Conservation (phyloP, 2,329 filamentous ascomycete species). For the Epichloe sibirici region DNA sequence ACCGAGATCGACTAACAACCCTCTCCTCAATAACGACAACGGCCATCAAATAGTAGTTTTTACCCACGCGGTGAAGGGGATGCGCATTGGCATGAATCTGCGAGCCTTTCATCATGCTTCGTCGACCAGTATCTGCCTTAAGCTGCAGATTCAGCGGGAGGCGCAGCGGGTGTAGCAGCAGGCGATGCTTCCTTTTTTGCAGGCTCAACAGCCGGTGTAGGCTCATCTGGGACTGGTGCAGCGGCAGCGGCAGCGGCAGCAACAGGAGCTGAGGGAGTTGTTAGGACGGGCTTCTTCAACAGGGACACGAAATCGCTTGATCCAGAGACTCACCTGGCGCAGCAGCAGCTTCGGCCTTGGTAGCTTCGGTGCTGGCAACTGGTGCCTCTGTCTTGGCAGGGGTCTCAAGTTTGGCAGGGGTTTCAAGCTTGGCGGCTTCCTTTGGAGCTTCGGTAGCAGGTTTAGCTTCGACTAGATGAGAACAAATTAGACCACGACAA, state of each 20-base stretch:
- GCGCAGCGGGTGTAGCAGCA: slow-evolving; percentile 6
- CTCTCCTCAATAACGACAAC: slow-evolving; percentile 2
- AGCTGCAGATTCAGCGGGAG: not conserved
- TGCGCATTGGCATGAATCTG: not conserved
- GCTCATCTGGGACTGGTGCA: not conserved
- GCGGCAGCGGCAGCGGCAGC: slow-evolving; percentile 2
- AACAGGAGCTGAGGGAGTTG: slow-evolving; percentile 2
- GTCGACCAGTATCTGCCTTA: not conserved
- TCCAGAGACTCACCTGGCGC: slow-evolving; percentile 1
- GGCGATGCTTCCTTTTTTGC: slow-evolving; percentile 17
- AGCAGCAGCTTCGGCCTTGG: slow-evolving; percentile 1
- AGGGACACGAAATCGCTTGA: not conserved
- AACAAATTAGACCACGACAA: not conserved
- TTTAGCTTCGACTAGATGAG: slow-evolving; percentile 12
- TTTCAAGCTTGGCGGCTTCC: slow-evolving; percentile 1
- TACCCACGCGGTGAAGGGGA: not conserved
- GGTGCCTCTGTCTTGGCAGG: not conserved
- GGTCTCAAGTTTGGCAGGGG: not conserved
- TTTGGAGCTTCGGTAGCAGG: slow-evolving; percentile 9
- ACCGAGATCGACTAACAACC: not conserved
- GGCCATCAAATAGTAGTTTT: not conserved
- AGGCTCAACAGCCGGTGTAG: slow-evolving; percentile 10
- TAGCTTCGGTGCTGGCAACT: not conserved
- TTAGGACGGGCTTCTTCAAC: not conserved
- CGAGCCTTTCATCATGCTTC: not conserved